Evolutionary conservation across 208 protist species (phyloP), one percentile per base, ranked within the genome.

Genomic region (Trypanosoma rangeli): DNA sequence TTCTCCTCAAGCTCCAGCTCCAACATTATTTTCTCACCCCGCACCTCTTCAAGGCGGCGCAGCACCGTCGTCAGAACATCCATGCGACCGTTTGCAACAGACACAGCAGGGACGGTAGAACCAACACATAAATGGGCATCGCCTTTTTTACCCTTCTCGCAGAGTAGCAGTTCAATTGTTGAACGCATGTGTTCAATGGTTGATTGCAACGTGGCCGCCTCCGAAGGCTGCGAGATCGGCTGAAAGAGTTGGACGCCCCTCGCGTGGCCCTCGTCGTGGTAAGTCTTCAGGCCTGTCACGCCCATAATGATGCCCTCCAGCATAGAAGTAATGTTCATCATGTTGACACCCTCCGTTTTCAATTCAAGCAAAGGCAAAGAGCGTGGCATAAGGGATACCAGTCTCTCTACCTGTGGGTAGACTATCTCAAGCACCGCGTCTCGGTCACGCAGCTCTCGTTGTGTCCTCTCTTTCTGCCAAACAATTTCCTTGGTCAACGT

Each of bases 11-110:
- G 39, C 54, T 24, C 44, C 20, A 46, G 35, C 39, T 64, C 66
- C 22, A 71, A 44, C 20, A 28, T 28, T 29, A 71, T 18, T 33
- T 71, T 71, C 13, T 71, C 66, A n/a, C 56, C 57, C 22, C 66
- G 66, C 55, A 64, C 55, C 57, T 71, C 66, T 46, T 71, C 56
- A 28, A 71, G 66, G 0, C 57, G 66, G 24, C 66, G 66, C 29
- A 71, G 39, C 56, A 48, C 66, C 57, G 64, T 64, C 31, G 57
- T 64, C 28, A 71, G 18, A 1, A 48, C 44, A 54, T 71, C 66
- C 39, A 10, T 42, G 12, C 24, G 12, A 28, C 39, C 2, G 10
- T 52, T 37, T 9, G 22, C 15, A 1, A 52, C 18, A 18, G 58
- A 22, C 26, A 33, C 28, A 24, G 42, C 13, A 10, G 42, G 42